phyloP scores from a whole-genome alignment of 2,329 filamentous ascomycete species.

The Lecanicillium sp. region DNA sequence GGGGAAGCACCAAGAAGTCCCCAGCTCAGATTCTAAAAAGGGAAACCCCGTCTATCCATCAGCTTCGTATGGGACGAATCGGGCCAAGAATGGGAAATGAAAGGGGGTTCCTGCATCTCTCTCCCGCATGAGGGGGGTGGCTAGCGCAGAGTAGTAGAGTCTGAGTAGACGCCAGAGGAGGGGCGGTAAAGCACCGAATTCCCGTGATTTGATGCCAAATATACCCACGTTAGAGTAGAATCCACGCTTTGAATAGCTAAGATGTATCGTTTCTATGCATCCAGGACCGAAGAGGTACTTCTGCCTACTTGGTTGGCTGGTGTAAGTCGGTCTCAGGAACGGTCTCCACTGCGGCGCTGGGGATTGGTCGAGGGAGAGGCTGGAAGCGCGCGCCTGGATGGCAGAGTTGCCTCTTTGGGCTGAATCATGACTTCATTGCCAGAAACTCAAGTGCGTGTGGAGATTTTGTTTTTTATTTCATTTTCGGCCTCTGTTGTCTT shows the following conservation, averaged over 20 bases:
- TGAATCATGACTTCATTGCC: no score
- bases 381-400: conserved; percentile 13
- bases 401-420: conserved; percentile 7
- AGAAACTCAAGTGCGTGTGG: no score
- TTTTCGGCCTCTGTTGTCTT: no score
- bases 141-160: not conserved
- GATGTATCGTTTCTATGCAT: not conserved
- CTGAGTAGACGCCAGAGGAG: not conserved
- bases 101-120: conserved; percentile 4
- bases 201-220: not conserved
- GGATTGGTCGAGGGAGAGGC: conserved; percentile 2
- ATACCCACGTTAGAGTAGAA: no score
- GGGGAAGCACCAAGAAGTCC: no score
- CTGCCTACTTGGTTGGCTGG: not conserved
- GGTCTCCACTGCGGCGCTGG: not conserved
- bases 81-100: conserved; percentile 7
- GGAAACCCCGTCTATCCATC: no score
- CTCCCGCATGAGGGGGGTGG: not conserved
- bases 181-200: not conserved
- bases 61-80: not conserved
- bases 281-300: not conserved
- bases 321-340: not conserved
- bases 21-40: no score
- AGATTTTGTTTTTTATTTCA: no score
- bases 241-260: no score